Conservation (phyloP, 2,329 filamentous ascomycete species). For the Myriosclerotinia duriaeana region DNA sequence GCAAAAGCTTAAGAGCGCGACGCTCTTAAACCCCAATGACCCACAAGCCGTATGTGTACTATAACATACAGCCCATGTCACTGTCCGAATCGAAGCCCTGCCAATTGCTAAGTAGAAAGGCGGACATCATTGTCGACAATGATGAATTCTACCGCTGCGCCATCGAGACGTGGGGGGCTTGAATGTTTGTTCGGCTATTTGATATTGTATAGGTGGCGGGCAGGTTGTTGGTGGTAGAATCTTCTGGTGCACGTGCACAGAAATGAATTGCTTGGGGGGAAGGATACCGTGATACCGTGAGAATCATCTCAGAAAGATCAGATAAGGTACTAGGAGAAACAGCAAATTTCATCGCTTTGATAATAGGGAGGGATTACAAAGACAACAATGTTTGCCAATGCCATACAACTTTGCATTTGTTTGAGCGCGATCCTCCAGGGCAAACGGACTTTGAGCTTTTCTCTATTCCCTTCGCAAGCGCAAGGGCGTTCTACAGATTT, state of each 20-base stretch:
- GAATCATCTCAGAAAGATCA: neutral
- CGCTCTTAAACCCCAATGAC: neutral
- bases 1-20: neutral
- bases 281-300: neutral
- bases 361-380: neutral
- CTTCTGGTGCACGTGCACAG: neutral
- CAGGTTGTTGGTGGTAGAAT: neutral
- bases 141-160: constrained; percentile 4
- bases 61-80: neutral
- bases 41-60: neutral
- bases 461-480: neutral
- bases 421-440: neutral
- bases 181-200: neutral
- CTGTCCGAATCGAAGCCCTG: neutral
- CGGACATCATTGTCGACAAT: constrained; percentile 1
- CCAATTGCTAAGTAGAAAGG: neutral
- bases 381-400: neutral
- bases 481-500: neutral
- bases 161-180: constrained; percentile 4
- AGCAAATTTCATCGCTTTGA: neutral
- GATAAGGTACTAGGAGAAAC: neutral
- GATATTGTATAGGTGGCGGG: neutral
- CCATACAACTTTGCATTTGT: neutral
- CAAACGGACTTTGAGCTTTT: too few species aligned
- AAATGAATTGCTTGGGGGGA: neutral